Percentiles rank a stretch among this genome's conserved stretches.
phyloP scores from a whole-genome alignment of 306 rosid species.

The Cyclanthera cordifolia region DNA sequence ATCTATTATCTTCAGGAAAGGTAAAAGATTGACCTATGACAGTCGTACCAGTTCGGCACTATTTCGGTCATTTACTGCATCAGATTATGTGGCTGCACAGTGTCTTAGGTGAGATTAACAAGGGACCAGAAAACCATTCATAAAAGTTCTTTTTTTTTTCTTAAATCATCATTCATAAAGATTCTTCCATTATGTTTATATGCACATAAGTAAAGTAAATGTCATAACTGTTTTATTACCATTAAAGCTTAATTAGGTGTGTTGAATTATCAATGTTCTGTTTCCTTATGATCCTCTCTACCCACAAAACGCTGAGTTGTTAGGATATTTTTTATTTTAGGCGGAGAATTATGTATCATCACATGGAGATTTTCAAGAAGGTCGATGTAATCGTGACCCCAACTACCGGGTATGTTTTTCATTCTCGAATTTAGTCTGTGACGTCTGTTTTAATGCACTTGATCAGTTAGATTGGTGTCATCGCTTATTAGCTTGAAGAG shows the following conservation, averaged over 20 bases:
- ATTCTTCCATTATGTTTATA: neutral
- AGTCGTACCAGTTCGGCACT: conserved; percentile 73
- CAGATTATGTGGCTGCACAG: conserved; percentile 80
- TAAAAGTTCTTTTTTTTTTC: neutral
- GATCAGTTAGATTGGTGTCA: neutral
- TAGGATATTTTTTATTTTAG: conserved; percentile 34
- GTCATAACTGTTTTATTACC: too few relatives aligned
- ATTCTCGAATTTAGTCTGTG: too few relatives aligned
- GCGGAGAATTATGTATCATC: conserved; percentile 78
- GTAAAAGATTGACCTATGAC: conserved; percentile 44
- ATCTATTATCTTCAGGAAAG: conserved; percentile 36
- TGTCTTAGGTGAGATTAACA: conserved; percentile 52
- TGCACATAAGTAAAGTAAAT: too few relatives aligned
- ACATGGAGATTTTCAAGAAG: conserved; percentile 80
- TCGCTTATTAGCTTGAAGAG: neutral
- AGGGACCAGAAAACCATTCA: neutral
- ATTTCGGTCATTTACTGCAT: conserved; percentile 65
- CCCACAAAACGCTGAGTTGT: neutral
- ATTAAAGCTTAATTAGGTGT: too few relatives aligned
- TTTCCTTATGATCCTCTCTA: neutral
- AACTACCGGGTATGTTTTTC: conserved; percentile 76
- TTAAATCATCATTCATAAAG: neutral
- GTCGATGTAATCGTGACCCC: conserved; percentile 92
- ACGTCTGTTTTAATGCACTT: neutral
- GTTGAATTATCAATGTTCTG: neutral